phyloP scores from a whole-genome alignment of 306 rosid genomes.

The Datisca glomerata region DNA sequence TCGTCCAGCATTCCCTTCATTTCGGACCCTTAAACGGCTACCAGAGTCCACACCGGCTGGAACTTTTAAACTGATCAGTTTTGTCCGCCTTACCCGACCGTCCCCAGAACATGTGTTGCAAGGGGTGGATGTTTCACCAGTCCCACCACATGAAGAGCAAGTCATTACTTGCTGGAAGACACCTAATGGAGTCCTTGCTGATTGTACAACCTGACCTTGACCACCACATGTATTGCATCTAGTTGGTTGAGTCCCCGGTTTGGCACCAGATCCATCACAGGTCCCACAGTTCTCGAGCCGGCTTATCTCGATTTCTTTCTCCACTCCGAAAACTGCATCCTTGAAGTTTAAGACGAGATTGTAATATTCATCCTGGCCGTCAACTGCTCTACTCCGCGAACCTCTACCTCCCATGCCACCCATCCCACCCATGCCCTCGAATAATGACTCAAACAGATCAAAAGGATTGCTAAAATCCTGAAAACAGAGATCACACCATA shows the following conservation, averaged over 20 bases:
- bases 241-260: constrained; percentile 86
- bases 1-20: constrained; percentile 92
- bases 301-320: constrained; percentile 85
- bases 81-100: constrained; percentile 81
- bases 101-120: constrained; percentile 95
- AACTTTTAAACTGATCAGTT: constrained; percentile 85
- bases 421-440: constrained; percentile 47
- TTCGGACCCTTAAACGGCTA: constrained; percentile 90
- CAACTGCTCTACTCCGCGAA: constrained; percentile 47
- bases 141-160: constrained; percentile 83
- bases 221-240: constrained; percentile 89
- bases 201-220: constrained; percentile 85
- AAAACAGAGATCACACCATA: neutral
- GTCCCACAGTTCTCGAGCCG: constrained; percentile 85
- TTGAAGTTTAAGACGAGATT: constrained; percentile 75
- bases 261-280: constrained; percentile 91
- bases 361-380: constrained; percentile 62
- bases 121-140: constrained; percentile 83
- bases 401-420: constrained; percentile 40
- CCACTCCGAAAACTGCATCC: constrained; percentile 95
- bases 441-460: constrained; percentile 48
- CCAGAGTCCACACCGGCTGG: constrained; percentile 98
- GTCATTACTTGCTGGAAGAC: constrained; percentile 99
- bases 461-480: constrained; percentile 68
- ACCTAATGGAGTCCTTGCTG: constrained; percentile 91